A percentile compares a stretch with the other conserved stretches of the same genome.
Evolutionary conservation across 352 stramenopile species (phyloP).

Genomic region (Elongisporangium senticosum): DNA sequence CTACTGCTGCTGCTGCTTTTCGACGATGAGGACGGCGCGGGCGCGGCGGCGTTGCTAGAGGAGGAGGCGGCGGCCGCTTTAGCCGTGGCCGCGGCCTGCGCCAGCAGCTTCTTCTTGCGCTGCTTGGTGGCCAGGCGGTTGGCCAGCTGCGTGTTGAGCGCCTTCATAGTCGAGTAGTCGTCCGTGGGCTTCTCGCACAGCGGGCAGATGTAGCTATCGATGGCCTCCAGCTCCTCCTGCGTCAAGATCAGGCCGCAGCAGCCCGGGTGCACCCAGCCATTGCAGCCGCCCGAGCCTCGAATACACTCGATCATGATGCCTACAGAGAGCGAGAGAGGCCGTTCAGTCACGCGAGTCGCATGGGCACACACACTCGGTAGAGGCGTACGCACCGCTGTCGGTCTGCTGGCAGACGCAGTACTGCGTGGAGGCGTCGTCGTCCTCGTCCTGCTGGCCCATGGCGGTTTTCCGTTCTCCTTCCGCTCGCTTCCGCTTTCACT

Average conservation of each 20-base stretch:
- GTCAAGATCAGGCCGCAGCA: constrained; percentile 86
- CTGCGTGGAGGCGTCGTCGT: constrained; percentile 28
- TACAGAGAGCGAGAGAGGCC: constrained; percentile 6
- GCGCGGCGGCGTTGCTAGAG: not conserved
- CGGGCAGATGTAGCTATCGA: constrained; percentile 83
- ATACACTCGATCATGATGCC: constrained; percentile 93
- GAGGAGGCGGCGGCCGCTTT: not conserved
- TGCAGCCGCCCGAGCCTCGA: constrained; percentile 83
- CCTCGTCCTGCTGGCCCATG: constrained; percentile 2
- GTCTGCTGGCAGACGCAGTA: constrained; percentile 86
- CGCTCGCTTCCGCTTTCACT: not conserved
- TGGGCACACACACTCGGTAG: not conserved
- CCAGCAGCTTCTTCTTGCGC: constrained; percentile 33
- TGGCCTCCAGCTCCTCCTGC: constrained; percentile 76
- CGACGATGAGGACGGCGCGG: constrained; percentile 4
- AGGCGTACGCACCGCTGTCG: constrained; percentile 45
- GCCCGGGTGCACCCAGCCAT: constrained; percentile 87
- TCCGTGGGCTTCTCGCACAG: constrained; percentile 69
- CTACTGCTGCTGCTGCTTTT: constrained; percentile 11
- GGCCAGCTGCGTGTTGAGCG: constrained; percentile 70
- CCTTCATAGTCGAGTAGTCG: constrained; percentile 55
- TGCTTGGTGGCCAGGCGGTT: constrained; percentile 54
- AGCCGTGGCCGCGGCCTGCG: not conserved
- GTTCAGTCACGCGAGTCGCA: not conserved
- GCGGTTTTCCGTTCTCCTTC: constrained; percentile 1